These are phyloP conservation scores for Colletotrichum siamense DNA, from an alignment of 2,329 filamentous ascomycete genomes.

Conservation along the genomic window DNA sequence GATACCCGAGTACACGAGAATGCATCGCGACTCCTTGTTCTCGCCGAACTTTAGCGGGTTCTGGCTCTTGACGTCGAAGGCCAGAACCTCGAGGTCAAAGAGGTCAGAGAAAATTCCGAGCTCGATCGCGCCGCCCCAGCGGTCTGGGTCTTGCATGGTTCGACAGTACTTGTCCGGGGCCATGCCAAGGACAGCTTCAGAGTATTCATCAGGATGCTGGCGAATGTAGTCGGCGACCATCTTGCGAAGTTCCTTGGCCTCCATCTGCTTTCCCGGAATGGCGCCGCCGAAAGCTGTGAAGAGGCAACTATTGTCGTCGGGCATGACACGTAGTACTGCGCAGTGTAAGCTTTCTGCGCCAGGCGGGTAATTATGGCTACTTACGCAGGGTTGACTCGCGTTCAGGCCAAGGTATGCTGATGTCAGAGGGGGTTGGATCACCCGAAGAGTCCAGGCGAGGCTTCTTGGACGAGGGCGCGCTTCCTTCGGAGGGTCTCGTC, in stretches of 20 bases:
- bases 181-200: conserved; percentile 76
- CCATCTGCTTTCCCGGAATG: conserved; percentile 60
- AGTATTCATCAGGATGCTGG: conserved; percentile 74
- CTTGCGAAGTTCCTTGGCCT: conserved; percentile 67
- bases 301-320: conserved; percentile 93
- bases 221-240: conserved; percentile 83
- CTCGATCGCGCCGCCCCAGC: conserved; percentile 93
- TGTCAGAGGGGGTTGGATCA: conserved; percentile 13
- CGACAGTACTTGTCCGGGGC: conserved; percentile 77
- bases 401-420: conserved; percentile 53
- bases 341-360: conserved; percentile 46
- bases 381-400: conserved; percentile 57
- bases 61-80: conserved; percentile 70
- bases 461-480: background rate
- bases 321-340: conserved; percentile 87
- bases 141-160: conserved; percentile 80
- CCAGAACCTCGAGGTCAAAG: conserved; percentile 85
- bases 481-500: background rate
- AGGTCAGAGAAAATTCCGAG: conserved; percentile 83
- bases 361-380: conserved; percentile 25
- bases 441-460: background rate
- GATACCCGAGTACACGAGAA: conserved; percentile 89
- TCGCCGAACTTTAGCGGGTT: conserved; percentile 73
- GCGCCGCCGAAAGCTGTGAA: conserved; percentile 88
- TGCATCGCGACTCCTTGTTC: conserved; percentile 69